Evolutionary conservation across 805 yeast species (phyloP).

Genomic region (Kodamaea jinghongensis): DNA sequence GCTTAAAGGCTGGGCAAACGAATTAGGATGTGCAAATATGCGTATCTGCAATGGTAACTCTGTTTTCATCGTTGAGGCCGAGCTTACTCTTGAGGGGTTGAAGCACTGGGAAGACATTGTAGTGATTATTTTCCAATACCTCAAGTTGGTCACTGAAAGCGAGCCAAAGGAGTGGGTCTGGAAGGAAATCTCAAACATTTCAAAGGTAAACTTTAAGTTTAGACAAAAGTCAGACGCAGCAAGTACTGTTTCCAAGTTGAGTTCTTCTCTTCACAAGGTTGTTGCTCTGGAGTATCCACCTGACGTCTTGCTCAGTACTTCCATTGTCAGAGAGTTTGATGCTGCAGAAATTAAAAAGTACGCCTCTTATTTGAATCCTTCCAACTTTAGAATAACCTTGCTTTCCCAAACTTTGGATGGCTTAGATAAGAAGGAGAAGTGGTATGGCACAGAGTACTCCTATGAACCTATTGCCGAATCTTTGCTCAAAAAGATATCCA

Average conservation of each 20-base stretch:
- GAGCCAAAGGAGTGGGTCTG: conserved; percentile 78
- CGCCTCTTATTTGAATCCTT: conserved; percentile 47
- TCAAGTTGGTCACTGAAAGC: conserved; percentile 52
- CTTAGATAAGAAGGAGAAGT: conserved; percentile 57
- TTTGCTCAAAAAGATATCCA: conserved; percentile 32
- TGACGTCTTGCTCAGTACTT: conserved; percentile 54
- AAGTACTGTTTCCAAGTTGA: conserved; percentile 66
- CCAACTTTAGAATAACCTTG: conserved; percentile 62
- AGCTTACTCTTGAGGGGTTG: conserved; percentile 73
- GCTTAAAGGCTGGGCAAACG: conserved; percentile 71
- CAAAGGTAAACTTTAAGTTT: conserved; percentile 71
- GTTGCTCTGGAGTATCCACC: conserved; percentile 50
- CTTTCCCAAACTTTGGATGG: conserved; percentile 47
- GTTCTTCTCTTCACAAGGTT: conserved; percentile 56
- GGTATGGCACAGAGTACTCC: conserved; percentile 88
- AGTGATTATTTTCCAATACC: conserved; percentile 64
- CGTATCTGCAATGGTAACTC: conserved; percentile 66
- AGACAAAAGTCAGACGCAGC: conserved; percentile 74
- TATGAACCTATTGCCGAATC: conserved; percentile 42
- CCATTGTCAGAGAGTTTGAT: conserved; percentile 58
- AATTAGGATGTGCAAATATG: conserved; percentile 69
- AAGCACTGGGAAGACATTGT: conserved; percentile 60
- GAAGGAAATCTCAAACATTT: conserved; percentile 69
- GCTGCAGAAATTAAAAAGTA: conserved; percentile 51
- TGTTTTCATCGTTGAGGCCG: conserved; percentile 66